Evolutionary conservation across 768 basidiomycete genomes (phyloP).

Genomic region (Terana coerulea): DNA sequence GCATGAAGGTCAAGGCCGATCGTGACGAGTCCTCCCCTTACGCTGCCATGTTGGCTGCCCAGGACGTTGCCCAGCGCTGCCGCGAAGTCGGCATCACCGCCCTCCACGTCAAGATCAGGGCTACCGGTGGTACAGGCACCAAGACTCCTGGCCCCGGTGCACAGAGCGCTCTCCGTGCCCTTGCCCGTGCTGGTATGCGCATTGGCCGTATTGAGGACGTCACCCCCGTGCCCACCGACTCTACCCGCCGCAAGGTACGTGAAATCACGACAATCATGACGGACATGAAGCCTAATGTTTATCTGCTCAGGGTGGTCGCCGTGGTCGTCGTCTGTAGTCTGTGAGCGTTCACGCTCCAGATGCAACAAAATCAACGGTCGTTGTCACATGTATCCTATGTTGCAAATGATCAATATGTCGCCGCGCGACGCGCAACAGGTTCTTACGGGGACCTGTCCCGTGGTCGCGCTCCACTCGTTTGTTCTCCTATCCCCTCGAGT

Average conservation of each 20-base stretch:
- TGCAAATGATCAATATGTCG: slow-evolving; percentile 60
- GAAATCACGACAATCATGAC: not conserved
- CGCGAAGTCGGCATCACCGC: slow-evolving; percentile 98
- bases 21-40: slow-evolving; percentile 98
- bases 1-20: slow-evolving; percentile 99
- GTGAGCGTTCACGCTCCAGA: slow-evolving; percentile 9
- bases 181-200: slow-evolving; percentile 96
- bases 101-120: slow-evolving; percentile 98
- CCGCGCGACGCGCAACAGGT: slow-evolving; percentile 85
- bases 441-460: slow-evolving; percentile 62
- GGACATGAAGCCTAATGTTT: slow-evolving; percentile 3
- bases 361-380: slow-evolving; percentile 26
- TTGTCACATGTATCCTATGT: slow-evolving; percentile 35
- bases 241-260: slow-evolving; percentile 91
- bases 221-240: slow-evolving; percentile 95
- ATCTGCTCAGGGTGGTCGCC: slow-evolving; percentile 83
- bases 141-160: slow-evolving; percentile 99
- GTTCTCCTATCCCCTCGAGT: slow-evolving; percentile 1
- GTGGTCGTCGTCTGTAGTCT: slow-evolving; percentile 88
- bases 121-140: slow-evolving; percentile 97
- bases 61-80: slow-evolving; percentile 95
- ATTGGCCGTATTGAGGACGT: slow-evolving; percentile 99
- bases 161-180: slow-evolving; percentile 95
- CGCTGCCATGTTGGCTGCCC: slow-evolving; percentile 97
- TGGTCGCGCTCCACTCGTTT: slow-evolving; percentile 45